These are phyloP conservation scores for Picea engelmannii DNA, from an alignment of 83 land plant genomes.

Conservation along the genomic window DNA sequence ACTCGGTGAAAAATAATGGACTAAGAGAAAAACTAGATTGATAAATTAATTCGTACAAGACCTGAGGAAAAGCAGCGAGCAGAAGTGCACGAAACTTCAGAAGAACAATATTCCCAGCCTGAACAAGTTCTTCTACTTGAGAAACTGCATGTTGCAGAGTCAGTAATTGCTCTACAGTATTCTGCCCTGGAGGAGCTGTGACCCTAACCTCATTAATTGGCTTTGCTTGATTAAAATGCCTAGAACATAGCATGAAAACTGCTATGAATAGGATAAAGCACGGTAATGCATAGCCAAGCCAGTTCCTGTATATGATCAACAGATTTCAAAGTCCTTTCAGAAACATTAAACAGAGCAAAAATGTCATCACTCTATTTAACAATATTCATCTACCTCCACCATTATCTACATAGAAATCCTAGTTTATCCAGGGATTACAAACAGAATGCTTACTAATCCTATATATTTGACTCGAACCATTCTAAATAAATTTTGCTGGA, in stretches of 20 bases:
- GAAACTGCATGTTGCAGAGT: constrained; percentile 77
- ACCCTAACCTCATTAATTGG: constrained; percentile 61
- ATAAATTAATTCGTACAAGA: constrained; percentile 4
- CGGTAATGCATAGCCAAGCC: constrained; percentile 51
- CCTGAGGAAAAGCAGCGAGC: constrained; percentile 73
- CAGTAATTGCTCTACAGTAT: constrained; percentile 79
- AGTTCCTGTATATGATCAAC: constrained; percentile 47
- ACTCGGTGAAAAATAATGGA: background rate
- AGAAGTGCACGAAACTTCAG: constrained; percentile 68
- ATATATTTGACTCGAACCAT: too few species aligned
- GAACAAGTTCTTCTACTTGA: constrained; percentile 62
- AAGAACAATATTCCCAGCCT: constrained; percentile 65
- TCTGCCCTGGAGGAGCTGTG: constrained; percentile 68
- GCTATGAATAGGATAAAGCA: constrained; percentile 39
- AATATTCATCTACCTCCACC: too few species aligned
- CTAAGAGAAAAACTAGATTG: background rate
- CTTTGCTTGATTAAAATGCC: constrained; percentile 35
- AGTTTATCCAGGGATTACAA: too few species aligned
- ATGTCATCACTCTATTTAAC: too few species aligned
- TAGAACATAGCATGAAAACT: constrained; percentile 46
- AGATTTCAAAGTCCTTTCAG: background rate
- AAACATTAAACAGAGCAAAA: background rate
- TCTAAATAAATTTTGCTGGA: too few species aligned
- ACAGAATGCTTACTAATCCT: too few species aligned
- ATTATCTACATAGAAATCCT: too few species aligned